A percentile compares a stretch with the other conserved stretches of the same genome.
Evolutionary conservation across 106 monocot species (phyloP).

Genomic region (Dendrobium nobile): DNA sequence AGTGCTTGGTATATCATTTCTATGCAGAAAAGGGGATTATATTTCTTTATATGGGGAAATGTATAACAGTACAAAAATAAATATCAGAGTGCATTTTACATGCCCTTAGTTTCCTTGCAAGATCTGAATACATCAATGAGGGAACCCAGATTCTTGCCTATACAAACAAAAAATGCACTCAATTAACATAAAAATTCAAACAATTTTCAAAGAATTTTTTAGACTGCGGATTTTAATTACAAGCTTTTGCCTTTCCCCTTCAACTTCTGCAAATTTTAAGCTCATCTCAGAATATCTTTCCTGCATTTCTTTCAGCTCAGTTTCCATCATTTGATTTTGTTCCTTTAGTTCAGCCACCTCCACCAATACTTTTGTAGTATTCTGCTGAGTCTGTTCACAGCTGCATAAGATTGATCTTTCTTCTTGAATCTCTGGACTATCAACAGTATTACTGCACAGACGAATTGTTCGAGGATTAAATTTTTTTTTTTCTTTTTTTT

Average conservation of each 20-base stretch:
- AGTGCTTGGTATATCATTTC: not conserved
- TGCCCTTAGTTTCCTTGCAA: conserved; percentile 33
- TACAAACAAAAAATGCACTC: conserved; percentile 30
- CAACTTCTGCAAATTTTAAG: conserved; percentile 91
- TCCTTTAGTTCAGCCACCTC: conserved; percentile 48
- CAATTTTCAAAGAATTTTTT: conserved; percentile 66
- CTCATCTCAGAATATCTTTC: conserved; percentile 93
- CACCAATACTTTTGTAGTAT: conserved; percentile 17
- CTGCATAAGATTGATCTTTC: conserved; percentile 3
- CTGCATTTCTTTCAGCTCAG: conserved; percentile 88
- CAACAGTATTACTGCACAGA: conserved; percentile 25
- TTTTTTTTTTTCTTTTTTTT: not conserved
- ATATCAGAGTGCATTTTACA: conserved; percentile 3
- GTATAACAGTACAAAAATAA: too few species aligned
- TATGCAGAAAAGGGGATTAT: not conserved
- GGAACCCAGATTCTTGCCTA: conserved; percentile 33
- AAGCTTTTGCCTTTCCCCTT: conserved; percentile 95
- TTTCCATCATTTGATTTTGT: conserved; percentile 61
- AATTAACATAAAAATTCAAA: conserved; percentile 4
- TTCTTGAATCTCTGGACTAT: conserved; percentile 8
- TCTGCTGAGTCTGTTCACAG: conserved; percentile 3
- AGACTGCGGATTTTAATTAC: conserved; percentile 81
- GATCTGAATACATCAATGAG: conserved; percentile 57
- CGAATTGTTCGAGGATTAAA: not conserved
- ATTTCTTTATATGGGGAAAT: not conserved